A percentile compares a stretch with the other conserved stretches of the same genome.
These are phyloP conservation scores for Jamesozyma rosinii DNA, from an alignment of 805 yeast genomes.

Conservation along the genomic window DNA sequence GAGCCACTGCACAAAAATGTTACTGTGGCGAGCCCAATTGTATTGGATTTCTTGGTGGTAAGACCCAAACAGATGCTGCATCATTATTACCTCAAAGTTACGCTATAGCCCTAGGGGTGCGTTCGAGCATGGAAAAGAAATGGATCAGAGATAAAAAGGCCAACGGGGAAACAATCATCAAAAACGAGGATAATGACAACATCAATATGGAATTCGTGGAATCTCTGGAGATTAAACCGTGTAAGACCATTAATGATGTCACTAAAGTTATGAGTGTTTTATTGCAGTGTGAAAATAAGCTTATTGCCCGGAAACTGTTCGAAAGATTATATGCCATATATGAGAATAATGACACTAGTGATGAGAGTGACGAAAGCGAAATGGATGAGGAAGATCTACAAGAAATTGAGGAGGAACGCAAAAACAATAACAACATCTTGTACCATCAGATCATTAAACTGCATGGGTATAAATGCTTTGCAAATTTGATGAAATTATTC, in stretches of 20 bases:
- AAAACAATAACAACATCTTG: slow-evolving; percentile 36
- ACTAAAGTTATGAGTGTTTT: slow-evolving; percentile 73
- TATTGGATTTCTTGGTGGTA: slow-evolving; percentile 90
- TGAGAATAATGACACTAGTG: slow-evolving; percentile 30
- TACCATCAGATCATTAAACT: slow-evolving; percentile 56
- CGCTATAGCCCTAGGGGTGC: slow-evolving; percentile 79
- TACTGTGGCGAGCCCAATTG: slow-evolving; percentile 91
- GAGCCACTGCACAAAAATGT: slow-evolving; percentile 89
- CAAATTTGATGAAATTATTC: slow-evolving; percentile 43
- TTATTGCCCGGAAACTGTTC: slow-evolving; percentile 56
- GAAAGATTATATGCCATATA: slow-evolving; percentile 46
- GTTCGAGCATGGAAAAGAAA: slow-evolving; percentile 54
- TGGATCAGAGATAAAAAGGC: slow-evolving; percentile 58
- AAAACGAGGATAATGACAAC: slow-evolving; percentile 39
- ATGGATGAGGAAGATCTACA: slow-evolving; percentile 31
- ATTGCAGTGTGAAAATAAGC: slow-evolving; percentile 62
- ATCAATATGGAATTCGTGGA: slow-evolving; percentile 59
- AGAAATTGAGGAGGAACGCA: neutral
- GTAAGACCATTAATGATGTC: slow-evolving; percentile 47
- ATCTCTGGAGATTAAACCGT: slow-evolving; percentile 44
- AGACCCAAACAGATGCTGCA: slow-evolving; percentile 90
- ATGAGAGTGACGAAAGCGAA: slow-evolving; percentile 17
- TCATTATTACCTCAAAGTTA: slow-evolving; percentile 71
- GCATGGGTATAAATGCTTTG: slow-evolving; percentile 80
- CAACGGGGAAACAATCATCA: slow-evolving; percentile 36